These are phyloP conservation scores for Cynanchum wilfordii DNA, from an alignment of 257 asterid genomes.

Conservation along the genomic window DNA sequence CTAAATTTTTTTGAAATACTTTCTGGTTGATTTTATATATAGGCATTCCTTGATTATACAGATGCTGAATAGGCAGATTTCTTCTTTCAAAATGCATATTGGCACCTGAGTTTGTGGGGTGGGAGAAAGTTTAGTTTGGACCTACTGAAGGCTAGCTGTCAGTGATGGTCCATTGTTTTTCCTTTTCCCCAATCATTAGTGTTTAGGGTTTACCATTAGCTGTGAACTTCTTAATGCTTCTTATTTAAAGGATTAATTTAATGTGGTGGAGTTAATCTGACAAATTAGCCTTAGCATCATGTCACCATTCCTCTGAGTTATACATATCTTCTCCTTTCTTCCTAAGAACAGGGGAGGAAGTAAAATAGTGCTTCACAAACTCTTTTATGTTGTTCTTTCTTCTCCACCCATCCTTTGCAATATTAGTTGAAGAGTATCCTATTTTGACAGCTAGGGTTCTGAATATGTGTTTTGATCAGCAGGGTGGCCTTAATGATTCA, in stretches of 20 bases:
- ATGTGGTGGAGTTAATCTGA: neutral
- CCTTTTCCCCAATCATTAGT: neutral
- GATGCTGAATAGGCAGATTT: neutral
- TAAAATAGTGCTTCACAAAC: neutral
- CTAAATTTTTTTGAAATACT: neutral
- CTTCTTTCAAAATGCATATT: neutral
- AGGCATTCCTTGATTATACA: neutral
- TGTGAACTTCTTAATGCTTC: neutral
- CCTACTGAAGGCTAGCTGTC: neutral
- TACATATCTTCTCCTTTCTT: neutral
- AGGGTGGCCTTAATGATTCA: constrained; percentile 1
- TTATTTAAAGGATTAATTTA: neutral
- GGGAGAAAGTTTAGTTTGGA: neutral
- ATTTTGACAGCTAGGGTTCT: neutral
- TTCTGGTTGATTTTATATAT: neutral
- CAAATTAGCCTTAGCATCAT: neutral
- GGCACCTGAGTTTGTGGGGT: neutral
- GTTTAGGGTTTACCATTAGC: neutral
- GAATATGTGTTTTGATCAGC: neutral
- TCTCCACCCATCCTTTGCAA: neutral
- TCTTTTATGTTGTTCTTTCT: neutral
- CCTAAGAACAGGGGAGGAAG: neutral
- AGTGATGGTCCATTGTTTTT: neutral
- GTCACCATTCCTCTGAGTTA: neutral
- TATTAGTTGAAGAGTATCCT: neutral